Base-by-base conservation (phyloP, 1,139 yeast species). In the Taphrina confusa region DNA sequence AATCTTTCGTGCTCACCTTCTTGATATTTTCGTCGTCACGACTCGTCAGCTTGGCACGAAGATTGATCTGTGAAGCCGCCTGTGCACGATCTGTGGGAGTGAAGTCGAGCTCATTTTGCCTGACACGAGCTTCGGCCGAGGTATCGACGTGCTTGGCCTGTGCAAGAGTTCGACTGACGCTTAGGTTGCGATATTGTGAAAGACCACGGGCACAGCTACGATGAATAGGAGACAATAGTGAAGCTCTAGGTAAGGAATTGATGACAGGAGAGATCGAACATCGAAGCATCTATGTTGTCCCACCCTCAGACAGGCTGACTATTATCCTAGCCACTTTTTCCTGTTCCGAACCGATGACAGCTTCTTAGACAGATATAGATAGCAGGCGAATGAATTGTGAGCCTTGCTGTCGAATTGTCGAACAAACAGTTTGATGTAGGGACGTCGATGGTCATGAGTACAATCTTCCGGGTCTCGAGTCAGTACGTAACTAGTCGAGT, bases 71-170 rank as follows among this genome's bases (percentile, higher is more conserved):
- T 4, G 61, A 45, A 6, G 61, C 61, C 9, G 40, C 45, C 28
- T 44, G 54, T 27, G 58, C 61, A 14, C 59, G 59, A 12, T 52
- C 54, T 18, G 52, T 52, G 18, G 57, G 56, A 14, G 33, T 37
- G 30, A 57, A 57, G 84, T 91, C 67, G 33, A 54, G 44, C n/a
- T 54, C 58, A 44, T 54, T 54, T 36, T 42, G 58, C 31, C n/a
- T 40, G n/a, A 20, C 16, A 14, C 57, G 18, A 18, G 49, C 40
- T 52, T 42, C 57, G 9, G 40, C 49, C 8, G 36, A 31, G 14
- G 23, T 33, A 16, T 9, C 47, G 30, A 42, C 31, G 9, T 30
- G 42, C n/a, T 37, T 42, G 30, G 47, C n/a, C 33, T 42, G 31
- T 25, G 14, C 16, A n/a, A 23, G 16, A 22, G 3, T 11, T 18